Conservation (phyloP, 169 alveolate species). For the Ichthyophthirius multifiliis region DNA sequence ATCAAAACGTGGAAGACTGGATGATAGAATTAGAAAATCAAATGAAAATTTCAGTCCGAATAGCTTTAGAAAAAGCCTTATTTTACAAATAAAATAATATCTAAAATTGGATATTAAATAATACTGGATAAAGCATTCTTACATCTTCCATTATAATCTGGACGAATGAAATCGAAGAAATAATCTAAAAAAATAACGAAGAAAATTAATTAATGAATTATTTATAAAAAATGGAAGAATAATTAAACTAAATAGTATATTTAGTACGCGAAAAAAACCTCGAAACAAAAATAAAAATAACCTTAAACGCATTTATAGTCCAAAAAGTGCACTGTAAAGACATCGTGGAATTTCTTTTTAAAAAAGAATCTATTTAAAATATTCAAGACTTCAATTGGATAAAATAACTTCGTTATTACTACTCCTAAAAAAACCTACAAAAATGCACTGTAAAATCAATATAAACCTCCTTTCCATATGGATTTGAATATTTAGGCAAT, state of each 20-base stretch:
- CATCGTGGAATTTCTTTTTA: slow-evolving; percentile 80
- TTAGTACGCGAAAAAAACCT: slow-evolving; percentile 91
- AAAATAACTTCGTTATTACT: slow-evolving; percentile 91
- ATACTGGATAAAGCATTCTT: slow-evolving; percentile 88
- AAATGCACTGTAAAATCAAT: slow-evolving; percentile 85
- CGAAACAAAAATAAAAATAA: slow-evolving; percentile 78
- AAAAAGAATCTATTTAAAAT: slow-evolving; percentile 57
- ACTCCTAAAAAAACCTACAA: slow-evolving; percentile 91
- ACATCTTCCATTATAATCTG: slow-evolving; percentile 92
- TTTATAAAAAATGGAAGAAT: slow-evolving; percentile 56
- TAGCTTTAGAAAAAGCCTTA: slow-evolving; percentile 81
- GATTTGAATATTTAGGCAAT: slow-evolving; percentile 90
- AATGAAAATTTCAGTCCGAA: slow-evolving; percentile 85
- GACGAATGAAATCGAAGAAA: slow-evolving; percentile 92
- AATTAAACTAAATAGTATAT: slow-evolving; percentile 87
- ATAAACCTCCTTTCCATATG: slow-evolving; percentile 89
- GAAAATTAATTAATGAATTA: slow-evolving; percentile 57
- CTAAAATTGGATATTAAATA: neutral
- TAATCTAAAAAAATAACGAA: slow-evolving; percentile 68
- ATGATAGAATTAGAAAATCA: slow-evolving; percentile 90
- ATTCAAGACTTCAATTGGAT: slow-evolving; percentile 89
- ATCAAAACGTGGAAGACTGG: slow-evolving; percentile 91
- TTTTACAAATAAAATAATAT: slow-evolving; percentile 10
- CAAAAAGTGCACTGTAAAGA: slow-evolving; percentile 95
- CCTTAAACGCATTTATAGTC: slow-evolving; percentile 92